Conservation (phyloP, 805 yeast species). For the Priceomyces melissophilus region DNA sequence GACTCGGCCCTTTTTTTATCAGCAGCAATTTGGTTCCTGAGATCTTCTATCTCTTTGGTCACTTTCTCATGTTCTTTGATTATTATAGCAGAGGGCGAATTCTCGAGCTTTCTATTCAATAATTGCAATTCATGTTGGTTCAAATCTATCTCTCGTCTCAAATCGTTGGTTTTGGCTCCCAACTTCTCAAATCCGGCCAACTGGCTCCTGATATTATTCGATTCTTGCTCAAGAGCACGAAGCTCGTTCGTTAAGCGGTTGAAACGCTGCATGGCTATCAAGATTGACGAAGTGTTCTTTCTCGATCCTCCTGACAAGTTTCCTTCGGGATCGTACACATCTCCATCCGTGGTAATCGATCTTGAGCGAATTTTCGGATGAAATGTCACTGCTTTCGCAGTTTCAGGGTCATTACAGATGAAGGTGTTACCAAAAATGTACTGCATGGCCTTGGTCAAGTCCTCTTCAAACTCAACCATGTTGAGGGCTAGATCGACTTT, state of each 20-base stretch:
- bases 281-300: constrained; percentile 52
- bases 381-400: constrained; percentile 87
- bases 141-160: constrained; percentile 58
- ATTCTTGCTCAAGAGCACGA: constrained; percentile 38
- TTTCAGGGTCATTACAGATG: constrained; percentile 79
- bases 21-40: constrained; percentile 36
- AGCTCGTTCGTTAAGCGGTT: constrained; percentile 44
- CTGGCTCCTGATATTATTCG: constrained; percentile 37
- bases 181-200: constrained; percentile 41
- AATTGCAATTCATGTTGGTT: constrained; percentile 57
- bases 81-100: constrained; percentile 55
- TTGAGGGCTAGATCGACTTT: constrained; percentile 88
- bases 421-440: constrained; percentile 89
- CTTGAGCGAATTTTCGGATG: constrained; percentile 76
- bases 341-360: constrained; percentile 90
- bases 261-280: constrained; percentile 64
- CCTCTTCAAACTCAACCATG: constrained; percentile 68
- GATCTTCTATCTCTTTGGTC: constrained; percentile 40
- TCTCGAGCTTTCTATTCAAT: constrained; percentile 51
- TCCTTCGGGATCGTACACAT: constrained; percentile 93
- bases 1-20: constrained; percentile 27
- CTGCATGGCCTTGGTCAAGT: constrained; percentile 79
- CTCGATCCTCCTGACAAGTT: constrained; percentile 94
- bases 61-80: constrained; percentile 48
- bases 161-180: constrained; percentile 46